These are phyloP conservation scores for Penicillium maclennaniae DNA, from an alignment of 495 filamentous ascomycete species.

Conservation along the genomic window DNA sequence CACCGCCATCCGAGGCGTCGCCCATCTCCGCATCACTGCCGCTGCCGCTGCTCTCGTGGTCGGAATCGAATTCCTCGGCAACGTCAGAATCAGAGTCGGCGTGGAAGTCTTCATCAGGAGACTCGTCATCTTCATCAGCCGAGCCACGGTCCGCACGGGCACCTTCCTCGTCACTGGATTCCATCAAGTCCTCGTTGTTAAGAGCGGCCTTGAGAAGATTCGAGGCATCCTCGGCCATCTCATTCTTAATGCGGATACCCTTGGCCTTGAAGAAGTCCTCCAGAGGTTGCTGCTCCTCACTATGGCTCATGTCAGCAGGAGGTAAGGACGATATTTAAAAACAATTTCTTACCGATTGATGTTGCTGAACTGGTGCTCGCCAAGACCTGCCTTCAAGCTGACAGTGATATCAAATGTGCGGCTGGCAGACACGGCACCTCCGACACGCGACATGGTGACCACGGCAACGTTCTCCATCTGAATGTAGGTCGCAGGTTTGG, in stretches of 20 bases:
- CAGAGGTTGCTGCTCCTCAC: constrained; percentile 90
- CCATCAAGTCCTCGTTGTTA: constrained; percentile 69
- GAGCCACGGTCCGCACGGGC: constrained; percentile 74
- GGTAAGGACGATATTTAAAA: not conserved
- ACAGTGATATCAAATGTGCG: constrained; percentile 97
- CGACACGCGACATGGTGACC: constrained; percentile 93
- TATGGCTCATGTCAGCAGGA: constrained; percentile 20
- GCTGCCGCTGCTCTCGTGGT: constrained; percentile 77
- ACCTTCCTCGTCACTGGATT: constrained; percentile 76
- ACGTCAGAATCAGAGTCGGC: constrained; percentile 89
- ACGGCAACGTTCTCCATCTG: constrained; percentile 83
- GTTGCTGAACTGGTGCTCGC: constrained; percentile 94
- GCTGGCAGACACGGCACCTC: constrained; percentile 86
- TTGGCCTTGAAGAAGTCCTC: constrained; percentile 96
- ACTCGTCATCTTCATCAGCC: constrained; percentile 94
- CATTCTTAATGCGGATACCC: constrained; percentile 92
- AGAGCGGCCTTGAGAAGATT: constrained; percentile 57
- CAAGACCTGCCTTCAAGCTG: constrained; percentile 69
- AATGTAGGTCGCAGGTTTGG: constrained; percentile 95
- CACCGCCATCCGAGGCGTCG: constrained; percentile 51
- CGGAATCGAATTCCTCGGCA: constrained; percentile 91
- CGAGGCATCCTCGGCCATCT: constrained; percentile 65
- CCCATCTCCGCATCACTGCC: constrained; percentile 63
- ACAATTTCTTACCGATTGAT: constrained; percentile 71
- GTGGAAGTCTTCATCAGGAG: constrained; percentile 92